A percentile compares a stretch with the other conserved stretches of the same genome.
phyloP scores from a whole-genome alignment of 225 moss, liverwort and hornwort genomes.

The Anthoceros angustus region DNA sequence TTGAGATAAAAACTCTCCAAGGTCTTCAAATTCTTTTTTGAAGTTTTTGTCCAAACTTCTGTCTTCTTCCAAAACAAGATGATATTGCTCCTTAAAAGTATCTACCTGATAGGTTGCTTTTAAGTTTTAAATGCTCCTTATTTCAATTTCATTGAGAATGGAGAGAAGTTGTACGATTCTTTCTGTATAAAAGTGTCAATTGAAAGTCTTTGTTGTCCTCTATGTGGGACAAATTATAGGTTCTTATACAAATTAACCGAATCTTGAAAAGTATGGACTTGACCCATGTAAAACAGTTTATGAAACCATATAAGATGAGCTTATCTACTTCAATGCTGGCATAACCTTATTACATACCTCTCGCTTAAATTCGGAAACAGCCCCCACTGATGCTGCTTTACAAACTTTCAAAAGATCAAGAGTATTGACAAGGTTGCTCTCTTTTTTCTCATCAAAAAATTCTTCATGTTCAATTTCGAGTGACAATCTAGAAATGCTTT shows the following conservation, averaged over 20 bases:
- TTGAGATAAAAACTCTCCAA: slow-evolving; percentile 55
- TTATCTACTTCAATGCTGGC: too few relatives aligned
- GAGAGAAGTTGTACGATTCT: too few relatives aligned
- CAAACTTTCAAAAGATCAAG: slow-evolving; percentile 44
- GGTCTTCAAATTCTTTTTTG: slow-evolving; percentile 51
- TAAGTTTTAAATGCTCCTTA: too few relatives aligned
- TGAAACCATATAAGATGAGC: not conserved
- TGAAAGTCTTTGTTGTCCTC: too few relatives aligned
- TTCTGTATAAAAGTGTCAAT: too few relatives aligned
- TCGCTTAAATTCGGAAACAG: slow-evolving; percentile 49
- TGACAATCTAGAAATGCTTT: slow-evolving; percentile 55
- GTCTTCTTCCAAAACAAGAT: slow-evolving; percentile 37
- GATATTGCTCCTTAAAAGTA: slow-evolving; percentile 38
- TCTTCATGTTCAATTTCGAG: slow-evolving; percentile 55
- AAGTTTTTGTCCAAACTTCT: slow-evolving; percentile 52
- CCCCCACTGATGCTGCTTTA: slow-evolving; percentile 47
- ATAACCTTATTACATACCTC: slow-evolving; percentile 29
- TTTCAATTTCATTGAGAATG: too few relatives aligned
- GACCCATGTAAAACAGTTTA: not conserved
- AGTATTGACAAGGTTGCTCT: slow-evolving; percentile 36
- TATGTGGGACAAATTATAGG: too few relatives aligned
- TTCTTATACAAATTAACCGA: not conserved
- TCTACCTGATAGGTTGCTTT: slow-evolving; percentile 35
- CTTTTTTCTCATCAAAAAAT: slow-evolving; percentile 42
- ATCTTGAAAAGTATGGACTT: not conserved